Base-by-base conservation (phyloP, 306 rosid genomes). In the Lathyrus sativus region DNA sequence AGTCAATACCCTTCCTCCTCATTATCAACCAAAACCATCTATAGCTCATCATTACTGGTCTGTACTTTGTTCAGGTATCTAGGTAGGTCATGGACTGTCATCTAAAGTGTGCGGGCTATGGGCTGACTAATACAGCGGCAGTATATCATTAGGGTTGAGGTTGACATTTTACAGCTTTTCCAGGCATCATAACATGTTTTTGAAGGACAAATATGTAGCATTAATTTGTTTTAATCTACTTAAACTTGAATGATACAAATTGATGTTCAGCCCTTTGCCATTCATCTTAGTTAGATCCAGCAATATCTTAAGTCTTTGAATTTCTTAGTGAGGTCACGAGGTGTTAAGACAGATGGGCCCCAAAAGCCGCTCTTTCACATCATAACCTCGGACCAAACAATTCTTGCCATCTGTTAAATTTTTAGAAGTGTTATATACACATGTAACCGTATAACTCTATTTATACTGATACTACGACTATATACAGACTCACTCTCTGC, bases 401-500 rank as follows among this genome's bases (percentile, higher is more conserved):
- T 50, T 50, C 57, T 19, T 50, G 57, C 11, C 28, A 50, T 9
- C 22, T 9, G 12, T 50, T 57, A n/a, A 57, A 7, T 10, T 29
- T 29, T 29, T 69, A 56, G 57, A 58, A 45, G 46, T 35, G 43
- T 42, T 71, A 26, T 70, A 43, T 43, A 17, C 42, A 39, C 15
- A 26, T 39, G 31, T 56, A 24, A 38, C 65, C 43, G 2, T 44
- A 70, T 70, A 31, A 50, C 66, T 42, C 66, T 42, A 14, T 55
- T 55, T 70, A 31, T 44, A 44, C 46, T 58, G 65, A 44, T 70
- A 60, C 14, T 18, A 56, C 9, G 48, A 60, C 48, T 43, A 19
- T 11, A 15, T 9, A 46, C 12, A 33, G 7, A 33, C 26, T 18
- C 18, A 35, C 48, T 71, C 59, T 46, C 38, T n/a, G 5, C 14